Base-by-base conservation (phyloP, 2,329 filamentous ascomycete species). In the Calonectria pseudoturangicola region DNA sequence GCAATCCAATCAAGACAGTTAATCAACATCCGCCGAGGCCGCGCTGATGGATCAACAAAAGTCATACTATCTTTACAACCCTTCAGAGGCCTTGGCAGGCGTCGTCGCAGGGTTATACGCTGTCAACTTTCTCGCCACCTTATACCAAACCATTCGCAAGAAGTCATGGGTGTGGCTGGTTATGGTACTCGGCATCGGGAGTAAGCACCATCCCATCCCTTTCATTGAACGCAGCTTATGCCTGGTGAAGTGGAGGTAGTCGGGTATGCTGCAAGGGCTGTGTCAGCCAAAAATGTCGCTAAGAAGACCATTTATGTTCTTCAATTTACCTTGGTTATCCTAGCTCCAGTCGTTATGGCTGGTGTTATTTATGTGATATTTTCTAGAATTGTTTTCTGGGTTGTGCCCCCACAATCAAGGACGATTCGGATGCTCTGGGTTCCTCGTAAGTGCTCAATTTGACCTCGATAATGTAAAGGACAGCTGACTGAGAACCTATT, bases 351-450 rank as follows among this genome's bases (percentile, higher is more conserved):
- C 0, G 27, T 80, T 10, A 80, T 80, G 77, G 75, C 77, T 1
- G 78, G 76, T 8, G 74, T 79, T 1, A 79, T 80, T 33, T 80
- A 80, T 8, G 74, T 80, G 10, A 12, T 80, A 15, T 80, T 80
- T 45, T 72, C 62, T 0, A 73, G 77, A 54, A 74, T 78, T 7
- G 70, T 79, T 12, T 79, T 74, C 28, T 78, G 74, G 76, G 77
- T 78, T 18, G 75, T 77, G 4, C 77, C 77, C 0, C 76, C 75
- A 0, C 73, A 78, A 48, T 73, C 66, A 2, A 72, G 77, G 36
- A 76, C 75, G 0, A 30, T 78, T 0, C 58, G 72, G 2, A 72
- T 79, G 18, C 67, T 78, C 3, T 79, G 75, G 77, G 76, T 78
- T 18, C 76, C 77, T 45, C 71, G 77, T 79, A 43, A 66, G 76